These are phyloP conservation scores for Leishmania major DNA, from an alignment of 208 protist genomes.

Conservation along the genomic window DNA sequence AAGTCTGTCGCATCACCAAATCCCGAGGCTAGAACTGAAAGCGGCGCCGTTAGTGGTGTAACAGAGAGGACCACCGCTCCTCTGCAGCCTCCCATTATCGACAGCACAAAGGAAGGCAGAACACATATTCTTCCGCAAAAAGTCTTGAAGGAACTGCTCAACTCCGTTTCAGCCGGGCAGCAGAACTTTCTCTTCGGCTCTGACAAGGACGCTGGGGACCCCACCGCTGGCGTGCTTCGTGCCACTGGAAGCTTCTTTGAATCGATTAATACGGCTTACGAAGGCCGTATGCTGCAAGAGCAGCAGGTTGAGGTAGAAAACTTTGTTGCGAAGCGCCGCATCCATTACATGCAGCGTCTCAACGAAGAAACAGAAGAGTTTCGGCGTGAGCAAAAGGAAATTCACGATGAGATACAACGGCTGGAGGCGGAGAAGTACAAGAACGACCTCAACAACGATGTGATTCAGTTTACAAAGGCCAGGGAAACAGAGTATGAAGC, in stretches of 20 bases:
- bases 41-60: neutral
- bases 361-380: conserved; percentile 58
- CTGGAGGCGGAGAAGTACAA: conserved; percentile 42
- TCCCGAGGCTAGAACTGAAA: neutral
- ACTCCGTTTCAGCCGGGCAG: conserved; percentile 26
- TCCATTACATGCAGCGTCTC: conserved; percentile 43
- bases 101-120: neutral
- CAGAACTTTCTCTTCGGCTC: conserved; percentile 31
- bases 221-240: conserved; percentile 12
- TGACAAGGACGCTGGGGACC: conserved; percentile 17
- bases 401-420: conserved; percentile 52
- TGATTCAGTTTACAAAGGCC: conserved; percentile 37
- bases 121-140: conserved; percentile 25
- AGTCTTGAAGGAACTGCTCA: conserved; percentile 27
- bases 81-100: conserved; percentile 2
- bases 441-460: conserved; percentile 38
- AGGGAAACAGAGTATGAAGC: conserved; percentile 43
- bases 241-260: conserved; percentile 44
- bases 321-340: conserved; percentile 35
- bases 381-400: conserved; percentile 42
- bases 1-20: neutral
- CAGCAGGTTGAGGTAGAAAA: conserved; percentile 36
- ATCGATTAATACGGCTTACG: conserved; percentile 40
- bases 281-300: conserved; percentile 38
- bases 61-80: neutral